phyloP scores from a whole-genome alignment of 345 rosid genomes.

The Streptanthus diversifolius region DNA sequence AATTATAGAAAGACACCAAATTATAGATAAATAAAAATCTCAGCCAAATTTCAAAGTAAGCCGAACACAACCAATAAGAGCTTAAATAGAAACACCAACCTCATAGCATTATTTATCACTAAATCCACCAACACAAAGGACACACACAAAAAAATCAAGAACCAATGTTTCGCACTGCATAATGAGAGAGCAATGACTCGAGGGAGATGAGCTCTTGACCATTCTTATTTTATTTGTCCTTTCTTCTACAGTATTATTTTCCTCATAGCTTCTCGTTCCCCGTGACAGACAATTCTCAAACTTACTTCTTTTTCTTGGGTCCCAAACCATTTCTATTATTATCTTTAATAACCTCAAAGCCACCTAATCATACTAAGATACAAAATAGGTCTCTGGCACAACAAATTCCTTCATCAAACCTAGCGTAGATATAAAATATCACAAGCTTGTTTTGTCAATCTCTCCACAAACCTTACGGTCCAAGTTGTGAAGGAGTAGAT shows the following conservation, averaged over 20 bases:
- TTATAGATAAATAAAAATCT: background rate
- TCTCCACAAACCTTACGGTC: background rate
- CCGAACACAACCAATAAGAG: background rate
- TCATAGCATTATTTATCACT: background rate
- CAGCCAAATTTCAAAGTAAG: background rate
- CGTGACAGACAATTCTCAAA: slow-evolving; percentile 32
- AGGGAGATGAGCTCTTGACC: background rate
- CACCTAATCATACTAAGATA: background rate
- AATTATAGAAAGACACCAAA: too few relatives aligned
- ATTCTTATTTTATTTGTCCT: background rate
- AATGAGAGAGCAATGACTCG: background rate
- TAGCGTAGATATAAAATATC: background rate
- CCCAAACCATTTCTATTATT: slow-evolving; percentile 1
- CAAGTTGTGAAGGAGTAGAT: background rate
- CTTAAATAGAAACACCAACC: background rate
- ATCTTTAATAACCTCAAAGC: background rate
- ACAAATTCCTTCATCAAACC: background rate
- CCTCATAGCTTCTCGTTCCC: slow-evolving; percentile 1
- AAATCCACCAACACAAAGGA: background rate
- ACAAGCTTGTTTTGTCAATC: background rate
- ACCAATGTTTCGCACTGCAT: background rate
- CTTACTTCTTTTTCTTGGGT: slow-evolving; percentile 14
- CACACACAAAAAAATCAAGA: background rate
- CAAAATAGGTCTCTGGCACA: background rate
- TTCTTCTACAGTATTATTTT: background rate